Base-by-base conservation (phyloP, 1,284 basidiomycete genomes). In the Trametes sp. region DNA sequence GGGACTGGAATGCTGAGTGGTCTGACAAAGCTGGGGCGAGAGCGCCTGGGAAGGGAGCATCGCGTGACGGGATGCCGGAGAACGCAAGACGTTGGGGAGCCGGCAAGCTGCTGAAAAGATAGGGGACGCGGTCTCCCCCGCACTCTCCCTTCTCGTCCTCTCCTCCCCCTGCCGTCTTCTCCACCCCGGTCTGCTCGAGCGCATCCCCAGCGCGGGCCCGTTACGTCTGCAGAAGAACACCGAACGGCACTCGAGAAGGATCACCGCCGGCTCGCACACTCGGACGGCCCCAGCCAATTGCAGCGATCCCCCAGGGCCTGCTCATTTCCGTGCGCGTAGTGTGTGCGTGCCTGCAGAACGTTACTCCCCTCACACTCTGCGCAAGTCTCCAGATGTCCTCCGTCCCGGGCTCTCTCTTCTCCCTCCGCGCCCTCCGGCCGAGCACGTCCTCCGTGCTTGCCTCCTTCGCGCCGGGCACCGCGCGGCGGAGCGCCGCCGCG, bases 391-490 rank as follows among this genome's bases (percentile, higher is more conserved):
- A 26, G 38, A 59, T 29, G 50, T 49, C 55, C 36, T 60, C 57
- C n/a, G 36, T 54, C 33, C 51, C 58, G 56, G 48, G 41, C 55
- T 23, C 59, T 35, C 56, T 66, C 35, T 48, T 45, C 52, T 60
- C 64, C 59, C 48, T 62, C 62, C 23, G 21, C 21, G 42, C 23
- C 42, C 51, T 65, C 61, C 67, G 69, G 61, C 63, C 67, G 48
- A 66, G 29, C 41, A n/a, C 48, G n/a, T 31, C 38, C 53, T 44
- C 57, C 48, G 28, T 41, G 42, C 54, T 57, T 35, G 29, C 29
- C 41, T 19, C 52, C 45, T 26, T 53, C 36, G 48, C 54, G 21
- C 31, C 59, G 23, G n/a, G 53, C 46, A 19, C 16, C 14, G 19
- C 16, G 4, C 19, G 16, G 16, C 38, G 38, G 38, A 7, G 38